Evolutionary conservation across 208 protist species (phyloP), one percentile per base, ranked within the genome.

Genomic region (Trypanosoma mega): DNA sequence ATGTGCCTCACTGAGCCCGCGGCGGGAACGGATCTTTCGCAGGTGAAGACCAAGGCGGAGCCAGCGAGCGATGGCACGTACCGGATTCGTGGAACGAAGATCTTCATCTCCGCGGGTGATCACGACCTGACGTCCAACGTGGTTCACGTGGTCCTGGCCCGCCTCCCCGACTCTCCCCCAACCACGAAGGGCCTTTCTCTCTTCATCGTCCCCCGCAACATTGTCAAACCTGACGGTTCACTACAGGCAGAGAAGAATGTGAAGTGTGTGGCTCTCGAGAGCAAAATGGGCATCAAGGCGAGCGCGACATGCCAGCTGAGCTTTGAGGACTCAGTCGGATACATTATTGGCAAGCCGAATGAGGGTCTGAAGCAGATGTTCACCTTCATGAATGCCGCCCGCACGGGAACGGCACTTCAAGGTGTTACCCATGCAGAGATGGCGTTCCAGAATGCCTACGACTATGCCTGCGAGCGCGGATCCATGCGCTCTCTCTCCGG

Each of bases 1-100:
- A 94, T 97, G 88, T 95, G 92, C 62, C 72, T 97, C 46, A 95
- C 88, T n/a, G 92, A 95, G 67, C 88, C 86, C 33, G 83, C 92
- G 37, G 90, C 86, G 72, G 91, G 88, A 8, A 87, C 84, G 16
- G 87, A 94, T 68, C 72, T 94, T 36, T 76, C 74, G 2, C 84
- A 93, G 62, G 84, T 94, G 24, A 82, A 80, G 62, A 92, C 88
- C 31, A 89, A 82, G 54, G 88, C 92, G 12, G 83, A 85, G 72
- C 78, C 76, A 9, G 55, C 57, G 29, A 54, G n/a, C 16, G 77
- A 93, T 72, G 88, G 88, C 45, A 82, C 71, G 23, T 97, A 93
- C 80, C 78, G 68, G 55, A 77, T 97, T 50, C 90, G 57, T 18
- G 92, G 92, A 44, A 95, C 84, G 16, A 95, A 94, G 69, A 95